Evolutionary conservation across 345 rosid genomes (phyloP).

Genomic region (Gossypium sturtianum): DNA sequence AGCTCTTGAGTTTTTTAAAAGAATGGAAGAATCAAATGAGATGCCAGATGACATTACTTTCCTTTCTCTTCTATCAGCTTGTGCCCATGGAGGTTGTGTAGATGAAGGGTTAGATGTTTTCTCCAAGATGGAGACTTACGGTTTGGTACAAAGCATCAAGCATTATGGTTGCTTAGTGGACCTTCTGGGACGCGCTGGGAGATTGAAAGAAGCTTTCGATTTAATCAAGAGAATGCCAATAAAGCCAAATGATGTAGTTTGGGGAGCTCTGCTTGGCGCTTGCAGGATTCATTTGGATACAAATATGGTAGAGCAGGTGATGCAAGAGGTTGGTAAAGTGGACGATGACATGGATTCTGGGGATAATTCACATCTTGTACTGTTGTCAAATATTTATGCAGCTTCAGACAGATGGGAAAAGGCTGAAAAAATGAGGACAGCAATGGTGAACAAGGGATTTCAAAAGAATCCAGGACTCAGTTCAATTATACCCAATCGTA

Average conservation of each 20-base stretch:
- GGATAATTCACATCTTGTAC: constrained; percentile 39
- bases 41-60: constrained; percentile 59
- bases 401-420: constrained; percentile 56
- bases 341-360: constrained; percentile 16
- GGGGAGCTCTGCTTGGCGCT: constrained; percentile 74
- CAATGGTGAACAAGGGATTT: constrained; percentile 38
- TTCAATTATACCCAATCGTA: constrained; percentile 27
- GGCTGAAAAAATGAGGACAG: constrained; percentile 47
- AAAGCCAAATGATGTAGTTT: constrained; percentile 58
- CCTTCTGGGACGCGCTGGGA: constrained; percentile 65
- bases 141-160: constrained; percentile 38
- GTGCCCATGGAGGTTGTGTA: constrained; percentile 63
- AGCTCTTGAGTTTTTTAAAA: constrained; percentile 54
- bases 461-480: constrained; percentile 52
- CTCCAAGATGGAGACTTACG: constrained; percentile 43
- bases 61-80: constrained; percentile 54
- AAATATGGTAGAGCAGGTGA: constrained; percentile 41
- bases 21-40: constrained; percentile 43
- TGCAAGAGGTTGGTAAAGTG: constrained; percentile 28
- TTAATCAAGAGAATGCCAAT: constrained; percentile 54
- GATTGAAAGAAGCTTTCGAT: constrained; percentile 55
- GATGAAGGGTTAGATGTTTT: constrained; percentile 61
- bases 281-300: constrained; percentile 51
- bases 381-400: constrained; percentile 64
- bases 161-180: constrained; percentile 76